Conservation (phyloP, 345 rosid genomes). For the Noccaea caerulescens region DNA sequence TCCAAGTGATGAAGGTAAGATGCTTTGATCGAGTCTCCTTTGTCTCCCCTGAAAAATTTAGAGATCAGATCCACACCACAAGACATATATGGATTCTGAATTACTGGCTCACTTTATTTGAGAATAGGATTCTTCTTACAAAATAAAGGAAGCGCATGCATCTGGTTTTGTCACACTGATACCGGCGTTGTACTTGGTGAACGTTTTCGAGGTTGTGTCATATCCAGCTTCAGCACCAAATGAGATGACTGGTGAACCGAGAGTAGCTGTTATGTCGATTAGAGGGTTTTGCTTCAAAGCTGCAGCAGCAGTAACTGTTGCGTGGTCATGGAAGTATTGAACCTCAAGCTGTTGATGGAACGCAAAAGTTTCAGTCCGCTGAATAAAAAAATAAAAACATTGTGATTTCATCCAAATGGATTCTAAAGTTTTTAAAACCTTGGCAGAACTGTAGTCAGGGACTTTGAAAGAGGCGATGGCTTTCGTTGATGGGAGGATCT, state of each 20-base stretch:
- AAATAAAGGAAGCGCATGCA: constrained; percentile 65
- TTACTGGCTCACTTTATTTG: not conserved
- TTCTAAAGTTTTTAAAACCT: constrained; percentile 53
- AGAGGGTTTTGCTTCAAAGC: constrained; percentile 74
- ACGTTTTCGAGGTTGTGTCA: constrained; percentile 62
- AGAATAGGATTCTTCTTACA: constrained; percentile 54
- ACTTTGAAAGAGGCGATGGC: constrained; percentile 78
- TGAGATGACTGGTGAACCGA: constrained; percentile 79
- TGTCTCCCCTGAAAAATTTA: constrained; percentile 69
- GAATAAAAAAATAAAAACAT: not conserved
- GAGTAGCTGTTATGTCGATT: constrained; percentile 75
- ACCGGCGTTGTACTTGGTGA: constrained; percentile 87
- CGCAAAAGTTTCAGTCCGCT: not conserved
- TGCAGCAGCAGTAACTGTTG: constrained; percentile 66
- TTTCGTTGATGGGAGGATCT: constrained; percentile 83
- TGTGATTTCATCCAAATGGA: constrained; percentile 8
- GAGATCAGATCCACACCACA: constrained; percentile 25
- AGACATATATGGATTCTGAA: not conserved
- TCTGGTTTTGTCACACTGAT: constrained; percentile 76
- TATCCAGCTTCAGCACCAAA: constrained; percentile 97
- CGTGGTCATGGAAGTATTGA: constrained; percentile 84
- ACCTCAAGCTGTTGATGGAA: constrained; percentile 66
- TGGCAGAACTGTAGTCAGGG: constrained; percentile 77
- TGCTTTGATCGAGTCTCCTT: constrained; percentile 78
- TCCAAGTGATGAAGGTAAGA: constrained; percentile 80